These are phyloP conservation scores for Euphorbia celastroides DNA, from an alignment of 441 rosid genomes.

Conservation along the genomic window DNA sequence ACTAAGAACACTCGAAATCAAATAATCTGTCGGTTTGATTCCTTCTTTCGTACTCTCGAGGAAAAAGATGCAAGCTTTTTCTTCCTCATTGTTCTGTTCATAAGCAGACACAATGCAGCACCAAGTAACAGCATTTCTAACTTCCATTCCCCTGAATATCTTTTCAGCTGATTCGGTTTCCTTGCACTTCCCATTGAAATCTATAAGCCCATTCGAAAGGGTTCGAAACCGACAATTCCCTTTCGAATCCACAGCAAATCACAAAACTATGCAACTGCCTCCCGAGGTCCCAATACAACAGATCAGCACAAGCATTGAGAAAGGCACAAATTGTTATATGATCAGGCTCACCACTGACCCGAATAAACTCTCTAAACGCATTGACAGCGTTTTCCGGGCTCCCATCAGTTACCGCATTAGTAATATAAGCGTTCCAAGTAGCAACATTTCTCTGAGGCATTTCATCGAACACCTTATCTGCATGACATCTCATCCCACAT, in stretches of 20 bases:
- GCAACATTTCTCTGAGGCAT: slow-evolving; percentile 57
- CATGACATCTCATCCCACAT: slow-evolving; percentile 42
- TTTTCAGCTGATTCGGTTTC: slow-evolving; percentile 39
- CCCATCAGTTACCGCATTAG: slow-evolving; percentile 60
- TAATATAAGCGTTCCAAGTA: slow-evolving; percentile 73
- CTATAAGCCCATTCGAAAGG: slow-evolving; percentile 66
- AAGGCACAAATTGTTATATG: slow-evolving; percentile 61
- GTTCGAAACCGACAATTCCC: slow-evolving; percentile 55
- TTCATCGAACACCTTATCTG: slow-evolving; percentile 71
- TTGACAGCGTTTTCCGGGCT: slow-evolving; percentile 41
- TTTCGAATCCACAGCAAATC: slow-evolving; percentile 45
- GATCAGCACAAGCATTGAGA: slow-evolving; percentile 67
- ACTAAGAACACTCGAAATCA: slow-evolving; percentile 61
- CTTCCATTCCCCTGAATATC: slow-evolving; percentile 46
- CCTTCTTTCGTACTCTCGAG: slow-evolving; percentile 44
- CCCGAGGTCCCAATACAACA: slow-evolving; percentile 41
- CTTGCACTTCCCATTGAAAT: slow-evolving; percentile 81
- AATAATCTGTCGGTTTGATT: slow-evolving; percentile 56
- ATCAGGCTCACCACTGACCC: slow-evolving; percentile 56
- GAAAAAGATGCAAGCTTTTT: slow-evolving; percentile 55
- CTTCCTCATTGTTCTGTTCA: slow-evolving; percentile 73
- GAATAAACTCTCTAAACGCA: slow-evolving; percentile 50
- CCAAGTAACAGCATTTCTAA: slow-evolving; percentile 78
- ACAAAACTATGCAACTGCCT: slow-evolving; percentile 58
- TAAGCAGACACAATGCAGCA: slow-evolving; percentile 61